Evolutionary conservation across 495 filamentous ascomycete genomes (phyloP).

Genomic region (Aspergillus taichungensis): DNA sequence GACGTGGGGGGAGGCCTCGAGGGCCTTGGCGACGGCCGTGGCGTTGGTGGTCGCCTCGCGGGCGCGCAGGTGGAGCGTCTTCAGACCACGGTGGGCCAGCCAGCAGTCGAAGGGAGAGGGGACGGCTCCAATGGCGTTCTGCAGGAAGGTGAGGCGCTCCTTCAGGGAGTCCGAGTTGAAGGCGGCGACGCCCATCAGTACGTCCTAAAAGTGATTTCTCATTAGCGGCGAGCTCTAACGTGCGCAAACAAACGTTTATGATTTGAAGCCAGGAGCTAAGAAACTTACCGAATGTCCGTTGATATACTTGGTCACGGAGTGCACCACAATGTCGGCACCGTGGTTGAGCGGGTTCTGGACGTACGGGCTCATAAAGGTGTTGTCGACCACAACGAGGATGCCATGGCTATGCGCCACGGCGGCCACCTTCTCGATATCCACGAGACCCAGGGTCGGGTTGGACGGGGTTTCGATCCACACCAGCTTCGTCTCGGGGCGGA

Average conservation of each 20-base stretch:
- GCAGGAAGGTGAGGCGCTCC: slow-evolving; percentile 76
- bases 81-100: slow-evolving; percentile 96
- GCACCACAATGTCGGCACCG: slow-evolving; percentile 96
- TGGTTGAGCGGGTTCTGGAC: slow-evolving; percentile 92
- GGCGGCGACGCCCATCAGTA: slow-evolving; percentile 97
- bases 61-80: slow-evolving; percentile 91
- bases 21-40: slow-evolving; percentile 60
- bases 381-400: slow-evolving; percentile 93
- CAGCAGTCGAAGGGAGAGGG: slow-evolving; percentile 95
- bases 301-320: slow-evolving; percentile 99
- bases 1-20: slow-evolving; percentile 75
- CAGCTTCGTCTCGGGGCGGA: slow-evolving; percentile 83
- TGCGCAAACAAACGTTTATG: not conserved
- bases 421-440: slow-evolving; percentile 82
- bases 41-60: slow-evolving; percentile 79
- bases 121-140: slow-evolving; percentile 94
- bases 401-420: slow-evolving; percentile 77
- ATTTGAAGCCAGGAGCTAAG: not conserved
- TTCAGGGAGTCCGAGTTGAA: slow-evolving; percentile 79
- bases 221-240: slow-evolving; percentile 7
- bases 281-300: slow-evolving; percentile 73
- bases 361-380: slow-evolving; percentile 95
- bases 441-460: slow-evolving; percentile 86
- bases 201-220: slow-evolving; percentile 61
- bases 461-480: slow-evolving; percentile 96